phyloP scores from a whole-genome alignment of 176 grass and related monocot genomes.

The Cymbopogon citratus region DNA sequence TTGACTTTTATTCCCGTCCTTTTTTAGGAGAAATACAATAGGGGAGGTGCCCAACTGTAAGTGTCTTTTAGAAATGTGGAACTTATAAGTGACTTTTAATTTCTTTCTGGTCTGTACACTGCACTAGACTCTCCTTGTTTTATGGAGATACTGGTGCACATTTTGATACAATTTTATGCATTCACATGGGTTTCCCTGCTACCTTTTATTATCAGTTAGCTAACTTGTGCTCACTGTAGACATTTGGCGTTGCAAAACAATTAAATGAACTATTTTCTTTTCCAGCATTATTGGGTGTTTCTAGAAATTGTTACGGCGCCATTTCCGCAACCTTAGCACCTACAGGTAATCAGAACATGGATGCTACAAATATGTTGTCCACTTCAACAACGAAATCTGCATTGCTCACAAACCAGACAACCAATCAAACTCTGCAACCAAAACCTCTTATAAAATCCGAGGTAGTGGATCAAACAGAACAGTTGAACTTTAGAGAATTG shows the following conservation, averaged over 20 bases:
- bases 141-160: slow-evolving; percentile 1
- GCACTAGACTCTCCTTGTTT: not conserved
- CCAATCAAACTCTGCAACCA: slow-evolving; percentile 36
- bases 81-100: not conserved
- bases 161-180: not conserved
- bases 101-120: slow-evolving; percentile 2
- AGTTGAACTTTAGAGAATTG: slow-evolving; percentile 40
- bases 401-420: slow-evolving; percentile 33
- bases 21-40: not conserved
- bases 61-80: not conserved
- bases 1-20: not conserved
- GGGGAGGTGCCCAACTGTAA: not conserved
- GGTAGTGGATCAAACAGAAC: slow-evolving; percentile 43
- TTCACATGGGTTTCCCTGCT: not conserved
- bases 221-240: not conserved
- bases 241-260: slow-evolving; percentile 9
- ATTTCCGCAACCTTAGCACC: slow-evolving; percentile 35
- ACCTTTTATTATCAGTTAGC: not conserved
- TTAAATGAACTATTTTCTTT: slow-evolving; percentile 14
- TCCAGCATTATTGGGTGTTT: slow-evolving; percentile 23
- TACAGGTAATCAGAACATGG: slow-evolving; percentile 30
- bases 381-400: slow-evolving; percentile 32
- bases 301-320: slow-evolving; percentile 35
- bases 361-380: slow-evolving; percentile 32
- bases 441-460: slow-evolving; percentile 40